Conservation (phyloP, 768 basidiomycete species). For the Termitomyces sp. region DNA sequence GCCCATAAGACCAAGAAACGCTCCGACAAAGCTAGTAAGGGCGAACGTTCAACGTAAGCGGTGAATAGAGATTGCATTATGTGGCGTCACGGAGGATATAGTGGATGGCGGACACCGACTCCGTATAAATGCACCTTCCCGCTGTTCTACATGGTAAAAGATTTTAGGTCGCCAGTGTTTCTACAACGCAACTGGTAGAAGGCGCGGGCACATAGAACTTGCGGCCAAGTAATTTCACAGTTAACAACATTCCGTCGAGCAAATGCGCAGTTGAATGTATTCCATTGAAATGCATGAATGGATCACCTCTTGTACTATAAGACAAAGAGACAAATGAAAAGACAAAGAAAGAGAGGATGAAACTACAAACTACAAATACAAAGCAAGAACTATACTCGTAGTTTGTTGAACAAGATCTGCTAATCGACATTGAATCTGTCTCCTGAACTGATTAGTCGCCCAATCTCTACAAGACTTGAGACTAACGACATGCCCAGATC, state of each 20-base stretch:
- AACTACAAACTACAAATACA: no score
- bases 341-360: no score
- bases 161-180: no score
- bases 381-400: not conserved
- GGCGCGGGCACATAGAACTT: no score
- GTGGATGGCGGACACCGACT: not conserved
- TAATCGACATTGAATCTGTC: slow-evolving; percentile 35
- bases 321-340: not conserved
- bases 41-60: not conserved
- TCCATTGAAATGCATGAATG: not conserved
- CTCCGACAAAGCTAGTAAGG: not conserved
- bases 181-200: not conserved
- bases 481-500: slow-evolving; percentile 74
- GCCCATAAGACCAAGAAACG: not conserved
- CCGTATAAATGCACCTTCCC: not conserved
- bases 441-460: slow-evolving; percentile 72
- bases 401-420: no score
- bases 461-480: slow-evolving; percentile 38
- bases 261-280: no score
- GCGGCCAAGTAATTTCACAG: no score
- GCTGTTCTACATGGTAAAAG: not conserved
- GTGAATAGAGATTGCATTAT: not conserved
- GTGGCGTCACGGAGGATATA: not conserved
- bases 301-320: no score
- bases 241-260: no score